Conservation (phyloP, 495 filamentous ascomycete genomes). For the Amniculicola lignicola region DNA sequence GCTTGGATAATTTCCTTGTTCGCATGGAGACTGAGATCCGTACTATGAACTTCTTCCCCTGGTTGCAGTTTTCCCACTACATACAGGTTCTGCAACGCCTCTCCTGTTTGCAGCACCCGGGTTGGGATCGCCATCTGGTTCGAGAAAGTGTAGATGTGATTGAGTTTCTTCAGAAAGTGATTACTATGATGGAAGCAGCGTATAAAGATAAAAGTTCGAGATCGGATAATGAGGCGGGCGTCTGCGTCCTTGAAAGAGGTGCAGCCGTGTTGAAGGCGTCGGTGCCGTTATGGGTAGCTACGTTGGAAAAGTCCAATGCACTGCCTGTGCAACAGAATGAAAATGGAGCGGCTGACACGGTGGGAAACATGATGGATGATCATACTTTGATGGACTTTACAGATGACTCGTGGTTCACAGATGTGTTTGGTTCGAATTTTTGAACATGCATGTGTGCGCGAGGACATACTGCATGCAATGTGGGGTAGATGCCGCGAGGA, state of each 20-base stretch:
- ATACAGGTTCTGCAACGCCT: slow-evolving; percentile 3
- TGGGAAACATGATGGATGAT: not conserved
- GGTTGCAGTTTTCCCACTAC: slow-evolving; percentile 1
- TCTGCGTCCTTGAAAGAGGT: too few species aligned
- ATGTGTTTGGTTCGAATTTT: slow-evolving; percentile 3
- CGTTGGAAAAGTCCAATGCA: slow-evolving; percentile 3
- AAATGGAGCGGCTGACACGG: not conserved
- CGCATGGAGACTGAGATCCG: not conserved
- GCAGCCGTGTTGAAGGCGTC: too few species aligned
- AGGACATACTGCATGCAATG: too few species aligned
- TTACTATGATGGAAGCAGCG: too few species aligned
- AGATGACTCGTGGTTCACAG: slow-evolving; percentile 5
- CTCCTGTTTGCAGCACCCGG: not conserved
- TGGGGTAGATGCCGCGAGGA: too few species aligned
- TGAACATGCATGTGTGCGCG: not conserved
- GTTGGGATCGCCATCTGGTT: slow-evolving; percentile 7
- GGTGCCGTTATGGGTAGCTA: not conserved
- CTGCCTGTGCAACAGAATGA: not conserved
- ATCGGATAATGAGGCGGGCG: too few species aligned
- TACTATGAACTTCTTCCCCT: not conserved
- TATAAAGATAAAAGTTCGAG: too few species aligned
- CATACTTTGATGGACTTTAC: slow-evolving; percentile 3
- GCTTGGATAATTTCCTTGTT: slow-evolving; percentile 2
- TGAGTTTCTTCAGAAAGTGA: not conserved
- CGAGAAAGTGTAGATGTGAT: not conserved